Evolutionary conservation across 495 filamentous ascomycete species (phyloP), one percentile per base, ranked within the genome.

Genomic region (Talaromyces stipitatus): DNA sequence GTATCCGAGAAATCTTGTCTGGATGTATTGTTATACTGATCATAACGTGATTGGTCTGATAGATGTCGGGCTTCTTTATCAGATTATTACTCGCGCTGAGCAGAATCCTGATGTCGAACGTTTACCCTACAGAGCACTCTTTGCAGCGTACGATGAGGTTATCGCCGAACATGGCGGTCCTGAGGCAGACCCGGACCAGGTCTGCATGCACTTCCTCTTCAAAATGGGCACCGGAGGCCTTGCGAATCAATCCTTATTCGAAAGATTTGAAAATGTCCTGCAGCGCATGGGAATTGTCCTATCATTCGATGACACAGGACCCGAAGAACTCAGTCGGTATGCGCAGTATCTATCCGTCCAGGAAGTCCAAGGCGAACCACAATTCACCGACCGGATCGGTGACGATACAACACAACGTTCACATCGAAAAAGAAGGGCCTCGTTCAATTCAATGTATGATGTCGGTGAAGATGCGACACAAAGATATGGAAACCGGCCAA

Each of bases 61-160:
- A 95, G 91, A 95, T 78, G 84, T 96, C 67, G 80, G 78, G 54
- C 78, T 92, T 56, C 77, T 95, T 58, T 85, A 88, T 69, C 78
- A 87, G 46, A 89, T 96, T 63, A 82, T 92, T 70, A 77, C 71
- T 54, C 76, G 77, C 68, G 91, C 88, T 22, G 83, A 91, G 72
- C 69, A 74, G 23, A 76, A 88, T 24, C 81, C 84, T 1, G 80
- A 85, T 28, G 79, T 80, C 57, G 77, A 86, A 55, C 76, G 77
- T 58, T 72, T 85, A 11, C 87, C 89, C 3, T 91, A 87, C 62
- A 83, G 85, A 69, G 88, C 89, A 18, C 78, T 95, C 26, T 95
- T 92, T 71, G 74, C 78, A 16, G 88, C 89, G 30, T 94, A 94
- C 63, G 86, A 95, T 61, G 73, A 81, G 56, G 76, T 89, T 26